These are phyloP conservation scores for Aspergillus latus DNA, from an alignment of 2,329 filamentous ascomycete genomes.

Conservation along the genomic window DNA sequence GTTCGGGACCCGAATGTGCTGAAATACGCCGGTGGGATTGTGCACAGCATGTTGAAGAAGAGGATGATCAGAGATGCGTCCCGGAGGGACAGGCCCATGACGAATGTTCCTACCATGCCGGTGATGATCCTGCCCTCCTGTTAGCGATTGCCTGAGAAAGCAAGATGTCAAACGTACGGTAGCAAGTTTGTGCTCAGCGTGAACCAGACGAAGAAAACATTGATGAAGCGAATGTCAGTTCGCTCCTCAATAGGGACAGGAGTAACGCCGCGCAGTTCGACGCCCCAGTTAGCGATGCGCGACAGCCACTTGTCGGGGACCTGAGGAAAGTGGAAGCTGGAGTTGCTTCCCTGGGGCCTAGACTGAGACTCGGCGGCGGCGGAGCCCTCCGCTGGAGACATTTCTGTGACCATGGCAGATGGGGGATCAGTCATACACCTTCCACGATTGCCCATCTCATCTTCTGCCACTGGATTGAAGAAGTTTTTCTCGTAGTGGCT, in stretches of 20 bases:
- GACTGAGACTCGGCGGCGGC: neutral
- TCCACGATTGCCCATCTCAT: neutral
- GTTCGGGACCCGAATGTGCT: constrained; percentile 13
- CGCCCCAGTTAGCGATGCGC: constrained; percentile 8
- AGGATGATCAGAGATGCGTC: constrained; percentile 14
- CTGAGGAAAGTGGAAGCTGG: neutral
- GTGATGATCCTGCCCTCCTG: constrained; percentile 5
- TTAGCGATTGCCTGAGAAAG: neutral
- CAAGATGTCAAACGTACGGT: neutral
- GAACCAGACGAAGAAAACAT: constrained; percentile 17
- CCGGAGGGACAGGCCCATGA: constrained; percentile 7
- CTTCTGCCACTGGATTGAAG: neutral
- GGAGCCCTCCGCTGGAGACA: neutral
- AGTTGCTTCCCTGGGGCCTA: neutral
- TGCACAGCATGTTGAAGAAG: constrained; percentile 15
- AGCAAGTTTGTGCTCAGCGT: constrained; percentile 11
- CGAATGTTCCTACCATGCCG: constrained; percentile 13
- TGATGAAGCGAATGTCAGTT: constrained; percentile 11
- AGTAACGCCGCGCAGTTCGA: constrained; percentile 10
- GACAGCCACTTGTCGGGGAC: constrained; percentile 5
- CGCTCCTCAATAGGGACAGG: constrained; percentile 11
- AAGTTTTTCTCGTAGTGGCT: neutral
- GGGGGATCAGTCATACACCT: neutral
- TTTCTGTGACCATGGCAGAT: neutral
- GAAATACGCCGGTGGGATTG: constrained; percentile 9